Evolutionary conservation across 164 flowering plant species (phyloP).

Genomic region (Vitis rotundifolia): DNA sequence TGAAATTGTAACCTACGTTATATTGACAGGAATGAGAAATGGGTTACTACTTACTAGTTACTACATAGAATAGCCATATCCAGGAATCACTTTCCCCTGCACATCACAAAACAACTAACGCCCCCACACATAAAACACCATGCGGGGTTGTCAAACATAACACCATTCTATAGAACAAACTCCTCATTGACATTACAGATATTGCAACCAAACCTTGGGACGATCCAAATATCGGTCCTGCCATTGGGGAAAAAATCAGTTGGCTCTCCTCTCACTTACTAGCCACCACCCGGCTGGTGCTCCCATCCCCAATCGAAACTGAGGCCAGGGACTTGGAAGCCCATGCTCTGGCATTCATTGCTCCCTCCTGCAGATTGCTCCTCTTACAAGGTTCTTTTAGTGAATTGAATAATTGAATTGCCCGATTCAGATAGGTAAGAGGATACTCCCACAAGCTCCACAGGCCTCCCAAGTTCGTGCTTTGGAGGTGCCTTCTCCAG

Average conservation of each 20-base stretch:
- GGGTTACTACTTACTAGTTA: too few relatives aligned
- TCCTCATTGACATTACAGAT: too few relatives aligned
- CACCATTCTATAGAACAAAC: too few relatives aligned
- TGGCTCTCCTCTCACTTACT: slow-evolving; percentile 18
- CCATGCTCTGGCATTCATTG: slow-evolving; percentile 82
- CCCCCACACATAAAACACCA: too few relatives aligned
- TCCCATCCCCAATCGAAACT: slow-evolving; percentile 83
- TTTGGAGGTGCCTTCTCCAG: slow-evolving; percentile 51
- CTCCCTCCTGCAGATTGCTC: slow-evolving; percentile 86
- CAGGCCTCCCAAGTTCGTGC: slow-evolving; percentile 39
- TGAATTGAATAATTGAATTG: slow-evolving; percentile 44
- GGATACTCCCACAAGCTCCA: slow-evolving; percentile 64
- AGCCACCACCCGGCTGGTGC: slow-evolving; percentile 41
- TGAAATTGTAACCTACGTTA: too few relatives aligned
- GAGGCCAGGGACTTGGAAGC: slow-evolving; percentile 92
- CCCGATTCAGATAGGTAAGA: slow-evolving; percentile 43
- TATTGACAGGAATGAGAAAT: too few relatives aligned
- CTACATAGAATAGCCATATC: too few relatives aligned
- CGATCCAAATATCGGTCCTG: too few relatives aligned
- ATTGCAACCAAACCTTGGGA: too few relatives aligned
- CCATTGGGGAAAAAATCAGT: slow-evolving; percentile 18
- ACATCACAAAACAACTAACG: too few relatives aligned
- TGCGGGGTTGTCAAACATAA: too few relatives aligned
- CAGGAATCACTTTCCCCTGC: too few relatives aligned
- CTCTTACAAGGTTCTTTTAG: slow-evolving; percentile 68